phyloP scores from a whole-genome alignment of 2,329 filamentous ascomycete species.

The Colletotrichum sp. region DNA sequence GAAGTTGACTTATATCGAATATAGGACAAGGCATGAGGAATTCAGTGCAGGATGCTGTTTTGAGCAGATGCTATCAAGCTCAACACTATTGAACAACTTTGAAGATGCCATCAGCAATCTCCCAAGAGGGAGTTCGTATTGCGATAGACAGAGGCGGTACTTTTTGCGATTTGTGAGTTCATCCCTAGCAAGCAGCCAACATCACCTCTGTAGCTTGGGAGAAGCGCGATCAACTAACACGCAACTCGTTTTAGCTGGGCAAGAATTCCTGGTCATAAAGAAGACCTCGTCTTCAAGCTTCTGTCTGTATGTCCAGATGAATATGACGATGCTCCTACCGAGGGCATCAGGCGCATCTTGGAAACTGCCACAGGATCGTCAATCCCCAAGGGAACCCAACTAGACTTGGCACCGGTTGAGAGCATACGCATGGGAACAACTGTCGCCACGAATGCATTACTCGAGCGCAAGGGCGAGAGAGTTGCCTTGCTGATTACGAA shows the following conservation, averaged over 20 bases:
- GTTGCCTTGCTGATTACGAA: conserved; percentile 74
- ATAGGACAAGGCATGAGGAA: neutral
- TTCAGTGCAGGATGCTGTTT: neutral
- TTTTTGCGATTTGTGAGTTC: neutral
- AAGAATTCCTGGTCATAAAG: conserved; percentile 63
- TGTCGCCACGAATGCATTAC: conserved; percentile 75
- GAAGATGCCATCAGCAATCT: neutral
- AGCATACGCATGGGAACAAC: conserved; percentile 81
- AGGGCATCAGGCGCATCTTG: conserved; percentile 65
- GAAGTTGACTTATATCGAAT: neutral
- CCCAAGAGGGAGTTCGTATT: neutral
- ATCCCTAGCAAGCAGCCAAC: neutral
- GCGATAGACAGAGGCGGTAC: neutral
- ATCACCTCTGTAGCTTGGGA: neutral
- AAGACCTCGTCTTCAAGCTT: conserved; percentile 69
- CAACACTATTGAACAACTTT: neutral
- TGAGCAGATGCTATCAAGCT: neutral
- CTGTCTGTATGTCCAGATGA: conserved; percentile 74
- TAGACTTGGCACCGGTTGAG: conserved; percentile 49
- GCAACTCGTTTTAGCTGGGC: neutral
- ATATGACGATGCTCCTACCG: conserved; percentile 74
- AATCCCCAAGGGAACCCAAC: conserved; percentile 13
- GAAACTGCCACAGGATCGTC: conserved; percentile 31
- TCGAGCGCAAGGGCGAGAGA: conserved; percentile 74
- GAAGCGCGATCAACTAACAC: neutral